Evolutionary conservation across 2,329 filamentous ascomycete species (phyloP).

Genomic region (Epichloe coenophiala): DNA sequence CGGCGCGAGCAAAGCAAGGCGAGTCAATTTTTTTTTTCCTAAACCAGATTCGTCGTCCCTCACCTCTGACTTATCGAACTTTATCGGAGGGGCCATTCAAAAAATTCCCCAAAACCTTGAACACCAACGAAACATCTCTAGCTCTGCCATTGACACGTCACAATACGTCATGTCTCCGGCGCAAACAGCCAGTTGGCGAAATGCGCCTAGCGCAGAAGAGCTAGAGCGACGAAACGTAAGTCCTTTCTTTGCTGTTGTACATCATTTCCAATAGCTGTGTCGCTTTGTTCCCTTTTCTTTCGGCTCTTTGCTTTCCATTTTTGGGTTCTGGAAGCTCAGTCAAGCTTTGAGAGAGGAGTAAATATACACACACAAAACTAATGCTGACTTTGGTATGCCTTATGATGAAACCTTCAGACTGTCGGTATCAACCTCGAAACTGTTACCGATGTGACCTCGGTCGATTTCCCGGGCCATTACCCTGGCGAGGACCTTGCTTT

Average conservation of each 20-base stretch:
- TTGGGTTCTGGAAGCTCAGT: background rate
- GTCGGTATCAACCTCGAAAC: constrained; percentile 83
- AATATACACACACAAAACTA: background rate
- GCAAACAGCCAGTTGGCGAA: constrained; percentile 21
- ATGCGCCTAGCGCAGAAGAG: constrained; percentile 37
- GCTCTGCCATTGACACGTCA: background rate
- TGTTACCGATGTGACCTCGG: constrained; percentile 76
- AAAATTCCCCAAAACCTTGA: constrained; percentile 1
- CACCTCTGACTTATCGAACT: background rate
- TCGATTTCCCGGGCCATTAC: constrained; percentile 84
- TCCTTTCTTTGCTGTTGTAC: background rate
- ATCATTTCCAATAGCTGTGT: background rate
- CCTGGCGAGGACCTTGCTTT: constrained; percentile 78
- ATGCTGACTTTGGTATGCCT: background rate
- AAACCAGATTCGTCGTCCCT: constrained; percentile 1
- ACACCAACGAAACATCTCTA: background rate
- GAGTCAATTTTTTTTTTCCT: background rate
- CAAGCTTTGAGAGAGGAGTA: background rate
- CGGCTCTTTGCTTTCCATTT: background rate
- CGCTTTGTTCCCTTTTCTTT: background rate
- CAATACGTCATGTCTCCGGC: constrained; percentile 18
- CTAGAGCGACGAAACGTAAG: constrained; percentile 47
- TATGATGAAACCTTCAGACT: constrained; percentile 37
- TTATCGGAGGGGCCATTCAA: constrained; percentile 3
- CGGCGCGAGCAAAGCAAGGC: background rate